Evolutionary conservation across 2,329 filamentous ascomycete genomes (phyloP).

Genomic region (Ophiostoma perfectum): DNA sequence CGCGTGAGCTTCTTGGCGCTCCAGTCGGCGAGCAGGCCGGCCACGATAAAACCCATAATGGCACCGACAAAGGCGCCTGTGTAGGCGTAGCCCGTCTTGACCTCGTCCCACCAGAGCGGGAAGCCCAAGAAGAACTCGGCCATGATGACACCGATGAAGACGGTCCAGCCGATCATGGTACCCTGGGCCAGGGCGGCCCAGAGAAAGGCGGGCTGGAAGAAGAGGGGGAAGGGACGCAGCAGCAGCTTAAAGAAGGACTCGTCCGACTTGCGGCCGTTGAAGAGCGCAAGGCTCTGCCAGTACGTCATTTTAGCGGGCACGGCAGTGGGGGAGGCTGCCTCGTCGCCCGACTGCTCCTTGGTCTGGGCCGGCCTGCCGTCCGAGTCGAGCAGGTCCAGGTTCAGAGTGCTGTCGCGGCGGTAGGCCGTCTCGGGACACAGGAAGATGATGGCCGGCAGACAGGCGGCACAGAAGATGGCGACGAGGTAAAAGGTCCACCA

Average conservation of each 20-base stretch:
- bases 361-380: slow-evolving; percentile 26
- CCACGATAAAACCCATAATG: slow-evolving; percentile 68
- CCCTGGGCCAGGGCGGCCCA: slow-evolving; percentile 80
- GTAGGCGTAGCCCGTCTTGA: slow-evolving; percentile 81
- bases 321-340: slow-evolving; percentile 18
- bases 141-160: slow-evolving; percentile 80
- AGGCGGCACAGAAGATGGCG: slow-evolving; percentile 70
- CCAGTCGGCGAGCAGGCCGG: slow-evolving; percentile 68
- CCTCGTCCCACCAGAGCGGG: slow-evolving; percentile 75
- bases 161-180: slow-evolving; percentile 89
- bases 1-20: slow-evolving; percentile 65
- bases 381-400: slow-evolving; percentile 58
- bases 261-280: slow-evolving; percentile 77
- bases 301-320: slow-evolving; percentile 49
- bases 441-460: slow-evolving; percentile 67
- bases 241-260: slow-evolving; percentile 63
- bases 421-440: slow-evolving; percentile 84
- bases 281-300: slow-evolving; percentile 56
- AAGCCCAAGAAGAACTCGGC: slow-evolving; percentile 76
- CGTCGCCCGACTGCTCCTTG: slow-evolving; percentile 18
- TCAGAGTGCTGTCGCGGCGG: slow-evolving; percentile 58
- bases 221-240: slow-evolving; percentile 73
- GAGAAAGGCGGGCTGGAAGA: slow-evolving; percentile 77
- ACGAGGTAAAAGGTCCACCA: slow-evolving; percentile 85
- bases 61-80: slow-evolving; percentile 81